Evolutionary conservation across 148 eudicot species (phyloP), one percentile per base, ranked within the genome.

Genomic region (Cornus controversa): DNA sequence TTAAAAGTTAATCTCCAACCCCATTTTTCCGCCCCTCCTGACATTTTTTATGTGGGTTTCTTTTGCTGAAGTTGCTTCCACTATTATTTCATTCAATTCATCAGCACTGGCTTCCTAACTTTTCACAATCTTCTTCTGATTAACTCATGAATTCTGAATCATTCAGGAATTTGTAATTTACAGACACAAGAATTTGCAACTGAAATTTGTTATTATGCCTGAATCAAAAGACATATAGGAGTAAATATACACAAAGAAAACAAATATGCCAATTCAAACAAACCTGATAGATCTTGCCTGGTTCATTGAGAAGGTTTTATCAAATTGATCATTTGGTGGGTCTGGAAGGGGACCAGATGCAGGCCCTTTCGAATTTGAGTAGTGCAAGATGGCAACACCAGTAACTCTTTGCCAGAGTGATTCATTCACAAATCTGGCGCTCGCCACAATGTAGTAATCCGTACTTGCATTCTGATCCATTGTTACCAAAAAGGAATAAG

Each of bases 211-310:
- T 71, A 5, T 70, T 3, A 36, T 23, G n/a, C 27, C 60, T 73
- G 67, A 73, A 36, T 58, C 34, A 45, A 40, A 40, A 40, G 7
- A 9, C 10, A 6, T 40, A 40, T 40, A 40, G 9, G 4, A 3
- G 9, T 40, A 40, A 6, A 40, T 40, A 40, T 9, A 40, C 45
- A 8, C 45, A 4, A 6, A 6, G 10, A 40, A 40, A 40, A 40
- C 45, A 3, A 6, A 5, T 40, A 40, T 40, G 40, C n/a, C 18
- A 68, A 66, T 47, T 36, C 23, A 28, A 34, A 86, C 90, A 74
- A 68, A 93, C 99, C 99, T 95, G 87, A 96, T 96, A 60, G 99
- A 91, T 84, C 99, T 86, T 16, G 99, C 99, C 84, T 96, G 99
- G 87, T 96, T 96, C 98, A 96, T 91, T 47, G 97, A 91, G 81